These are phyloP conservation scores for Phoma herbarum DNA, from an alignment of 2,329 filamentous ascomycete species.

Conservation along the genomic window DNA sequence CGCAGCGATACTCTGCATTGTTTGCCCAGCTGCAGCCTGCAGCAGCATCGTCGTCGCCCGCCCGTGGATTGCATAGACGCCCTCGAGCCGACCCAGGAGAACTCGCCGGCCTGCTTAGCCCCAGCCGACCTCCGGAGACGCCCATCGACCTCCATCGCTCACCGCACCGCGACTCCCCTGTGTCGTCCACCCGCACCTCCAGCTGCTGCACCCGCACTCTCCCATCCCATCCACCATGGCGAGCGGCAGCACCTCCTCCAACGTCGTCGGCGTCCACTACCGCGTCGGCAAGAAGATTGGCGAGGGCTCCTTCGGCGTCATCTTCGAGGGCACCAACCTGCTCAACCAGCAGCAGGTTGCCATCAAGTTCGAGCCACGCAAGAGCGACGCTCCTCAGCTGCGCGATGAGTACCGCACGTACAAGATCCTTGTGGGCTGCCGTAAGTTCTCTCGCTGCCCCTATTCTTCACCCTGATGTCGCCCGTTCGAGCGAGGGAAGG, in stretches of 20 bases:
- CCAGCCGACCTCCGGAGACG: conserved; percentile 37
- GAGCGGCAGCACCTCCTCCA: conserved; percentile 89
- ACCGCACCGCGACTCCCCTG: conserved; percentile 23
- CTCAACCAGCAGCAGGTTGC: conserved; percentile 99
- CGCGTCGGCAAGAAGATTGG: conserved; percentile 99
- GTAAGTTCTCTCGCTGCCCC: conserved; percentile 68
- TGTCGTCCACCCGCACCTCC: conserved; percentile 18
- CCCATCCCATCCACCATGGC: conserved; percentile 66
- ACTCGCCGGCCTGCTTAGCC: conserved; percentile 37
- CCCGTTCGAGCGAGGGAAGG: conserved; percentile 20
- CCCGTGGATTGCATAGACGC: conserved; percentile 19
- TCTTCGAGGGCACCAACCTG: conserved; percentile 98
- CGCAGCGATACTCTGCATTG: conserved; percentile 25
- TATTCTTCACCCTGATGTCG: conserved; percentile 21
- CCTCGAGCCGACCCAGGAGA: conserved; percentile 19
- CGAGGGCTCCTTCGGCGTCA: conserved; percentile 97
- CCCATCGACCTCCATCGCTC: conserved; percentile 26
- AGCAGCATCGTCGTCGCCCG: conserved; percentile 32
- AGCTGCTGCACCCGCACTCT: conserved; percentile 21
- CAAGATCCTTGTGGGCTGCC: conserved; percentile 98
- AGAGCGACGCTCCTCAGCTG: conserved; percentile 97
- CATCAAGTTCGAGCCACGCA: conserved; percentile 99
- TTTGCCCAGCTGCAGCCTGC: conserved; percentile 28
- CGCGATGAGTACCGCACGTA: conserved; percentile 99
- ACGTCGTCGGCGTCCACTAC: conserved; percentile 98